Base-by-base conservation (phyloP, 78 protist genomes). In the Tieghemostelium lacteum region DNA sequence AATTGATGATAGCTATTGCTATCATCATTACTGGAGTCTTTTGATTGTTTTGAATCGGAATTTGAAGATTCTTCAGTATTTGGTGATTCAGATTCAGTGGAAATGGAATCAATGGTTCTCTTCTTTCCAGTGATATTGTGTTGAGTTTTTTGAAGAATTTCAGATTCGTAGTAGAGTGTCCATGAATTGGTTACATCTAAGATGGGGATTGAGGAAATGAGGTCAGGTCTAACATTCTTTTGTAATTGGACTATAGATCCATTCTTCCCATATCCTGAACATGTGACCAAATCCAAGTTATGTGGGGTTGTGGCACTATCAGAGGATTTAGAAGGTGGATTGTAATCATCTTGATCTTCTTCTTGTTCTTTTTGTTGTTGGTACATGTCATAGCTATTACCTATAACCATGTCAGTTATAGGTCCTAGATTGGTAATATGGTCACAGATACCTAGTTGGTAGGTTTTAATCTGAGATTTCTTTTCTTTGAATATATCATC, bases 231-330 rank as follows among this genome's bases (percentile, higher is more conserved):
- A 10, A 88, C 85, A 45, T 60, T 62, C 7, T 75, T 50, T 36
- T 88, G 93, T 2, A 88, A n/a, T 4, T 75, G 50, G 34, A 85
- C 54, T 22, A 88, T 29, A 5, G 93, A 37, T 20, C 93, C 93
- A 61, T 75, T 88, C 64, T 88, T 88, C 12, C 93, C 93, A 69
- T 73, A 57, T 29, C 93, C 93, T 31, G 87, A 64, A 54, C 93
- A 88, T 0, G 93, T 58, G 3, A 88, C 75, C n/a, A 88, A 26
- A 36, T 88, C 88, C 26, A 69, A 70, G 29, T 22, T 17, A 14
- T 66, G 37, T 37, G 61, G 61, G 12, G 22, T 54, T 8, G 24
- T 63, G 20, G 69, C 62, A 1, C 31, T 22, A 36, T 58, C 45
- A 33, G 28, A 1, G n/a, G n/a, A n/a, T n/a, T 26, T 37, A 39